A percentile compares a stretch with the other conserved stretches of the same genome.
phyloP scores from a whole-genome alignment of 1,284 basidiomycete genomes.

The Trichosporon coremiiforme region DNA sequence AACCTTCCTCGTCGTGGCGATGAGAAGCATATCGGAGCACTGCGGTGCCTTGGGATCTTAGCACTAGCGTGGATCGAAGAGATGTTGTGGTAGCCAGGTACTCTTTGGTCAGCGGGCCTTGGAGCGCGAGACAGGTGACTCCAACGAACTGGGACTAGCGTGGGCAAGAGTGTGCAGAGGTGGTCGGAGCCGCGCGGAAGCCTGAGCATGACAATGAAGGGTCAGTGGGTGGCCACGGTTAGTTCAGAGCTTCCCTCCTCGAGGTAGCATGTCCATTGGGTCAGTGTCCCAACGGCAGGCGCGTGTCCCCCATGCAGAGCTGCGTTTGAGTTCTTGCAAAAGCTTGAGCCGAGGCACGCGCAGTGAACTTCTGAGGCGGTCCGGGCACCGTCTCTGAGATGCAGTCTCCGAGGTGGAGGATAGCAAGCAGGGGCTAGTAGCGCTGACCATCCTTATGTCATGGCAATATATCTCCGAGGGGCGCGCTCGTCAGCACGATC shows the following conservation, averaged over 20 bases:
- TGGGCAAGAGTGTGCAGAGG: background rate
- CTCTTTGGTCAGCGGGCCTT: background rate
- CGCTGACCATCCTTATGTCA: background rate
- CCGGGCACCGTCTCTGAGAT: background rate
- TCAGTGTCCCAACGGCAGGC: background rate
- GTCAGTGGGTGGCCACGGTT: background rate
- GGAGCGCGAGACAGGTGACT: background rate
- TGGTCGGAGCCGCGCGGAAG: background rate
- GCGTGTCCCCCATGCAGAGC: background rate
- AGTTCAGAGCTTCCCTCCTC: background rate
- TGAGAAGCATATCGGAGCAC: too few relatives aligned
- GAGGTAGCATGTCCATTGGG: slow-evolving; percentile 1
- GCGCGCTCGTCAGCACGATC: background rate
- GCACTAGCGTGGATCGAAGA: too few relatives aligned
- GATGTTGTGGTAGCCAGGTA: too few relatives aligned
- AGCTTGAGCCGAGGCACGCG: background rate
- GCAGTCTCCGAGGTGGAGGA: background rate
- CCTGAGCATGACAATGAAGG: background rate
- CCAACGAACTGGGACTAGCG: background rate
- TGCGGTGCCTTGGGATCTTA: too few relatives aligned
- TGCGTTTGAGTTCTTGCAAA: background rate
- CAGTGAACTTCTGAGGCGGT: background rate
- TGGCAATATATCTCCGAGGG: background rate
- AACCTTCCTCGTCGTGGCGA: background rate
- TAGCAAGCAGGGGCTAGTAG: background rate